Conservation (phyloP, 257 asterid species). For the Agastache rugosa region DNA sequence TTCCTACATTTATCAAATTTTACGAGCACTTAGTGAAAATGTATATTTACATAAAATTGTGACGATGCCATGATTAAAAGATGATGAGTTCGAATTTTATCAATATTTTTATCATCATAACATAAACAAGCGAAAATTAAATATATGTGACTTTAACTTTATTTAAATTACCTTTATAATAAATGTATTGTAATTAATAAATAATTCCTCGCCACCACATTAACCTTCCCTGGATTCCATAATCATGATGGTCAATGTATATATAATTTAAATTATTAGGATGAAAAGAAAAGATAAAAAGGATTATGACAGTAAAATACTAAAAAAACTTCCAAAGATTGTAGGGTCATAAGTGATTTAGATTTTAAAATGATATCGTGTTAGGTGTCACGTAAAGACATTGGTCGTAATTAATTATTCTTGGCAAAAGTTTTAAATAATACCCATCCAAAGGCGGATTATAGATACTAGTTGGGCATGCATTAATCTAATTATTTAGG, state of each 20-base stretch:
- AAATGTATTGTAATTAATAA: not conserved
- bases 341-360: conserved; percentile 5
- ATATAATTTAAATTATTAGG: not conserved
- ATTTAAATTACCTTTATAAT: not conserved
- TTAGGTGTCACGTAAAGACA: conserved; percentile 15
- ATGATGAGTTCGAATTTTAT: too few relatives aligned
- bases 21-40: too few relatives aligned
- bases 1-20: too few relatives aligned
- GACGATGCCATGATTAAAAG: too few relatives aligned
- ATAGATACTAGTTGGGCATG: not conserved
- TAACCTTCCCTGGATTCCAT: not conserved
- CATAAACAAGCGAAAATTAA: not conserved
- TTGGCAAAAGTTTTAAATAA: not conserved
- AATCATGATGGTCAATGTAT: not conserved
- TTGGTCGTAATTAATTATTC: conserved; percentile 6
- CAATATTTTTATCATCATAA: too few relatives aligned
- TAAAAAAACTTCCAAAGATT: conserved; percentile 20
- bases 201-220: not conserved
- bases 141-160: not conserved
- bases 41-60: too few relatives aligned
- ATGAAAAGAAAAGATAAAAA: not conserved
- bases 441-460: too few relatives aligned
- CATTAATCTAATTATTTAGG: not conserved
- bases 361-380: not conserved
- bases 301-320: not conserved